A percentile compares a stretch with the other conserved stretches of the same genome.
Evolutionary conservation across 2,329 filamentous ascomycete genomes (phyloP).

Genomic region (Monilinia fructicola): DNA sequence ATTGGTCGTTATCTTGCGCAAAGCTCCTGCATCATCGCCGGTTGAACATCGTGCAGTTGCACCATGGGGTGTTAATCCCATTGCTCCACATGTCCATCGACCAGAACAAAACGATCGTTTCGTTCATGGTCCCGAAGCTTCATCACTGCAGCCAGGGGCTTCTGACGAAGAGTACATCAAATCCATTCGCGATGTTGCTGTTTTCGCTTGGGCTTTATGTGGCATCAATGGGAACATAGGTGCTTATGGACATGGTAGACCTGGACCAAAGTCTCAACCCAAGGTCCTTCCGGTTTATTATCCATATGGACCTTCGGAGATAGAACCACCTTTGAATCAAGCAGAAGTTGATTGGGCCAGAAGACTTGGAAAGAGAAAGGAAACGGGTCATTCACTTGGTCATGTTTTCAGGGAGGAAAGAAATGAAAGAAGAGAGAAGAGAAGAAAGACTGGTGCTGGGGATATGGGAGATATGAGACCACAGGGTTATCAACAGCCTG

Average conservation of each 20-base stretch:
- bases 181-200: conserved; percentile 78
- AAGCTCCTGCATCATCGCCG: conserved; percentile 66
- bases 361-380: conserved; percentile 9
- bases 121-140: conserved; percentile 43
- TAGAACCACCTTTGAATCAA: conserved; percentile 43
- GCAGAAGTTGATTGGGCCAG: conserved; percentile 31
- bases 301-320: conserved; percentile 41
- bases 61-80: conserved; percentile 72
- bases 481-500: not conserved
- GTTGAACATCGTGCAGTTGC: conserved; percentile 60
- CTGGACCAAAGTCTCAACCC: conserved; percentile 63
- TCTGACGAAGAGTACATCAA: conserved; percentile 61
- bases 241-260: conserved; percentile 60
- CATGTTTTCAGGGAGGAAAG: conserved; percentile 14
- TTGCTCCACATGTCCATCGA: conserved; percentile 46
- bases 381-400: conserved; percentile 20
- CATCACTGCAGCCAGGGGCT: conserved; percentile 50
- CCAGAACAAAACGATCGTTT: conserved; percentile 47
- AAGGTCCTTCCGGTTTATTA: conserved; percentile 61
- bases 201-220: conserved; percentile 82
- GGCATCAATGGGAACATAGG: conserved; percentile 77
- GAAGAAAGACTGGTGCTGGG: not conserved
- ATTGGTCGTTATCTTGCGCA: conserved; percentile 75
- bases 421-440: conserved; percentile 27
- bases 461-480: not conserved